Evolutionary conservation across 2,329 filamentous ascomycete genomes (phyloP).

Genomic region (Apiospora koreana): DNA sequence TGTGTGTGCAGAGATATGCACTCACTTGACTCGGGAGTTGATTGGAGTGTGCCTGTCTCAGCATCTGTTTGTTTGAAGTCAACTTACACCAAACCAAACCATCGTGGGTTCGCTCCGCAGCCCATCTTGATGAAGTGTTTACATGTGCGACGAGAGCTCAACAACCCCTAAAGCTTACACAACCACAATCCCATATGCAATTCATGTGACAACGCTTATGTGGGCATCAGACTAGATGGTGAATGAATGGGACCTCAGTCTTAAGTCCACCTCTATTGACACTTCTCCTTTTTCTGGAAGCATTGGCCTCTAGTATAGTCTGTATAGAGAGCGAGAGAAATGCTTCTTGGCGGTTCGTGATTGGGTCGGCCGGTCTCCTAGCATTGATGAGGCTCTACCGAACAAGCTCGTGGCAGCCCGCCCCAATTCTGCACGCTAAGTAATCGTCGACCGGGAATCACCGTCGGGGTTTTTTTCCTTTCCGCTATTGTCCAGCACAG

Average conservation of each 20-base stretch:
- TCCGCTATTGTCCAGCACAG: background rate
- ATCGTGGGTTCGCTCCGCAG: background rate
- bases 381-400: slow-evolving; percentile 7
- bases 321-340: background rate
- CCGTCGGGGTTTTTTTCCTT: background rate
- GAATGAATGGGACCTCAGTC: background rate
- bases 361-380: background rate
- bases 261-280: background rate
- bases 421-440: background rate
- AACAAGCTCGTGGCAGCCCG: background rate
- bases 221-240: background rate
- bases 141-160: background rate
- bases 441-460: background rate
- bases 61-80: background rate
- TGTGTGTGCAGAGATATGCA: background rate
- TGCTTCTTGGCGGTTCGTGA: background rate
- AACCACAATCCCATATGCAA: background rate
- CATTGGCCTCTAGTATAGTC: background rate
- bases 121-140: background rate
- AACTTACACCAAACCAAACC: background rate
- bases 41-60: background rate
- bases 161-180: background rate
- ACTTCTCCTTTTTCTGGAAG: background rate
- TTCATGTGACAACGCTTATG: background rate
- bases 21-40: background rate